phyloP scores from a whole-genome alignment of 2,329 filamentous ascomycete genomes.

The Coniella vitis region DNA sequence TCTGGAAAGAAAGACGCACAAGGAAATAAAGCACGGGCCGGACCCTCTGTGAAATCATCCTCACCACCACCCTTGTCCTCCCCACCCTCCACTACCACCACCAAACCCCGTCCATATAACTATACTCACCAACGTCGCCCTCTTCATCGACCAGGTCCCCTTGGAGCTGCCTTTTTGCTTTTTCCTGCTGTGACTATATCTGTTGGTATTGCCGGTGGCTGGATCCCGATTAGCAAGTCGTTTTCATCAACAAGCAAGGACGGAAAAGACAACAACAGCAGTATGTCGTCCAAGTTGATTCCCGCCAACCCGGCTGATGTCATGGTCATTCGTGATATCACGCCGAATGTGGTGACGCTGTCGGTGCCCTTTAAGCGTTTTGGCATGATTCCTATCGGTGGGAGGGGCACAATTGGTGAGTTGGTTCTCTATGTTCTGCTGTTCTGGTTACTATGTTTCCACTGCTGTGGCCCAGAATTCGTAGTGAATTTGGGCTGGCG shows the following conservation, averaged over 20 bases:
- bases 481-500: no score
- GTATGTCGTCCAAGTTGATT: conserved; percentile 58
- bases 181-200: conserved; percentile 15
- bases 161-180: conserved; percentile 12
- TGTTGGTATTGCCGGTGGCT: conserved; percentile 6
- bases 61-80: no score
- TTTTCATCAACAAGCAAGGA: conserved; percentile 4
- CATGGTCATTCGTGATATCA: conserved; percentile 85
- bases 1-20: no score
- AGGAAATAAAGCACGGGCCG: no score
- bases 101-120: no score
- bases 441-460: no score
- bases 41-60: no score
- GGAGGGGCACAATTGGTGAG: conserved; percentile 76
- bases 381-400: conserved; percentile 74
- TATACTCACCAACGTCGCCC: no score
- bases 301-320: conserved; percentile 68
- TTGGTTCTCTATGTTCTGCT: conserved; percentile 5
- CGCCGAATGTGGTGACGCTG: conserved; percentile 69
- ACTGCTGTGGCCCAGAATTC: no score
- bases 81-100: not conserved
- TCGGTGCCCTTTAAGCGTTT: conserved; percentile 81
- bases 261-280: conserved; percentile 13
- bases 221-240: conserved; percentile 11
- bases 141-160: conserved; percentile 1